Evolutionary conservation across 768 basidiomycete species (phyloP), one percentile per base, ranked within the genome.

Genomic region (Mrakia blollopis): DNA sequence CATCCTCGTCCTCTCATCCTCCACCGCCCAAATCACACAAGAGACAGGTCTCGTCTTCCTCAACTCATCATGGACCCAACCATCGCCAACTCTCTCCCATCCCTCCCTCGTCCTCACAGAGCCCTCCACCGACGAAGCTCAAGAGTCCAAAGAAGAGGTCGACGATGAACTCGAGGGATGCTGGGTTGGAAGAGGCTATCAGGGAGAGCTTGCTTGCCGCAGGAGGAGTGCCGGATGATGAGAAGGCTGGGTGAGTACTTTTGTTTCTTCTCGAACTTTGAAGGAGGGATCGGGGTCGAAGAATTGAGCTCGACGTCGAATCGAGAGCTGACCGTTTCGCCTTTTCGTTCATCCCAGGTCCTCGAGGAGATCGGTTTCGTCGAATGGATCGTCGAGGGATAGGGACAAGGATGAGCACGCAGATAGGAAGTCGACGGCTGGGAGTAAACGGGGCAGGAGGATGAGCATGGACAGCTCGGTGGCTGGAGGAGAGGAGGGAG

Each of bases 141-240:
- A 74, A 74, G 60, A 74, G 72, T 52, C 73, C 73, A 28, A 96
- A 94, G 85, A 89, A 93, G 72, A 87, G 97, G 78, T 94, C 93
- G 80, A 99, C 97, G 71, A 96, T 99, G 94, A 98, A 98, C 83
- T 95, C 93, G 81, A 87, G 96, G 76, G 96, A 97, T 83, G 93
- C 95, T 23, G 84, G 83, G 18, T 95, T 94, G 82, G 95, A 96
- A 82, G 92, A 94, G 81, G 93, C 90, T 54, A 84, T 86, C 63
- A 41, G 73, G 50, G 83, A 83, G 60, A 72, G 78, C 72, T 62
- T 78, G 44, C 71, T 77, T 9, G 76, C 71, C 9, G 72, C 72
- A 21, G 75, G 69, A 41, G 50, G 63, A 4, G 18, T 41, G 35
- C 71, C 39, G 4, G 71, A 65, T 25, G 70, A 70, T 25, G 76